Evolutionary conservation across 2,329 filamentous ascomycete species (phyloP).

Genomic region (Fusarium poae): DNA sequence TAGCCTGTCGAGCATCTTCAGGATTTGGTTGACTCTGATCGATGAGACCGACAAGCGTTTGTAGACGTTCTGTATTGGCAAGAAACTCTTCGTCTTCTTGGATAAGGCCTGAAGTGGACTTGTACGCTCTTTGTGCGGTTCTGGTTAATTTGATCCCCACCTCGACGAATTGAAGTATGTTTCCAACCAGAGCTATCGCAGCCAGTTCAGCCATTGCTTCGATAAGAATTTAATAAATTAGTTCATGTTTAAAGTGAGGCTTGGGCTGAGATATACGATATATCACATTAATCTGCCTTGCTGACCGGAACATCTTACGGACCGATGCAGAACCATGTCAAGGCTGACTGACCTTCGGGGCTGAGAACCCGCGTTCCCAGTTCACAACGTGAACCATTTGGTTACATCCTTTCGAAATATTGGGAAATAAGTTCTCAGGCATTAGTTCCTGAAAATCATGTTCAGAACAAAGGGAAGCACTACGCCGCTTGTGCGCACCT

Average conservation of each 20-base stretch:
- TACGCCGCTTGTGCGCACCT: background rate
- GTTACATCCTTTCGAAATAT: background rate
- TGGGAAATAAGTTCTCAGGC: fast-evolving
- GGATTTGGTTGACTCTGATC: background rate
- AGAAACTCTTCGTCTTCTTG: background rate
- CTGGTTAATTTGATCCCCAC: background rate
- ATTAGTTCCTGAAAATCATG: background rate
- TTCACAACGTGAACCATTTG: fast-evolving
- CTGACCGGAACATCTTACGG: background rate
- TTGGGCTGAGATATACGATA: background rate
- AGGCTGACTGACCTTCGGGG: background rate
- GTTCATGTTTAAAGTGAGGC: background rate
- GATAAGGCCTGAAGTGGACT: background rate
- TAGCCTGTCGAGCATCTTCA: background rate
- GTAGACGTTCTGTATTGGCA: background rate
- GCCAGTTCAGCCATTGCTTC: background rate
- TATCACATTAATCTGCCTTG: background rate
- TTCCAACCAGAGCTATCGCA: background rate
- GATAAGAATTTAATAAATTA: fast-evolving
- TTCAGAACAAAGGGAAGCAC: background rate
- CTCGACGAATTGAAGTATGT: background rate
- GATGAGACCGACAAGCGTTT: background rate
- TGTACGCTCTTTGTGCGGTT: background rate
- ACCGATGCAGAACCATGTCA: background rate
- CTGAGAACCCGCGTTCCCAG: background rate